Evolutionary conservation across 108 stramenopile genomes (phyloP).

Genomic region (Nannochloropsis gaditana): DNA sequence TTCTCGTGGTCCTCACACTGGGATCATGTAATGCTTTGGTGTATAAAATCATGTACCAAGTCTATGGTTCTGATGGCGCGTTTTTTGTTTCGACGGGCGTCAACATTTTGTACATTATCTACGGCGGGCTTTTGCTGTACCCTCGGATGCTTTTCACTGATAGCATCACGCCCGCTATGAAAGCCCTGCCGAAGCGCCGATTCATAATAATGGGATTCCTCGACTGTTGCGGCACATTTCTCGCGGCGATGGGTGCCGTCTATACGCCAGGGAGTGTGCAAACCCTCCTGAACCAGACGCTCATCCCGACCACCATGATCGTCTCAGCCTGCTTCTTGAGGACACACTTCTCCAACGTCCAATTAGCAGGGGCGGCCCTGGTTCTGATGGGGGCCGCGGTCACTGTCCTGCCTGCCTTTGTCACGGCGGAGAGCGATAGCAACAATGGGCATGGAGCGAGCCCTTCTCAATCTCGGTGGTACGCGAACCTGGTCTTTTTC

Average conservation of each 20-base stretch:
- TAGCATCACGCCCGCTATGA: neutral
- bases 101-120: constrained; percentile 31
- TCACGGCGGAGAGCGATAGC: neutral
- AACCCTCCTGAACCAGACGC: constrained; percentile 34
- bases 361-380: constrained; percentile 26
- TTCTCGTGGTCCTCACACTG: neutral
- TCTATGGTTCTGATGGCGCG: constrained; percentile 24
- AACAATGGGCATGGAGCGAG: neutral
- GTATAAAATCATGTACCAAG: constrained; percentile 26
- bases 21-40: neutral
- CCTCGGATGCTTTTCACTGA: neutral
- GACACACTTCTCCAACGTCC: neutral
- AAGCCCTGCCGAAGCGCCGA: neutral
- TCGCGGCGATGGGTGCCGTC: constrained; percentile 35
- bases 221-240: constrained; percentile 29
- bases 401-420: constrained; percentile 16
- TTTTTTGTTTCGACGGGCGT: constrained; percentile 30
- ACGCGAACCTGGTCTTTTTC: constrained; percentile 24
- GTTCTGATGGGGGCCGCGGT: constrained; percentile 24
- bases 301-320: constrained; percentile 32
- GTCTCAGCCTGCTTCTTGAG: constrained; percentile 15
- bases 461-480: neutral
- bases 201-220: constrained; percentile 32
- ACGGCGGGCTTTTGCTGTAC: constrained; percentile 26
- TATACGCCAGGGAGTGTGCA: constrained; percentile 31